These are phyloP conservation scores for Myriosclerotinia scirpicola DNA, from an alignment of 2,329 filamentous ascomycete genomes.

Conservation along the genomic window DNA sequence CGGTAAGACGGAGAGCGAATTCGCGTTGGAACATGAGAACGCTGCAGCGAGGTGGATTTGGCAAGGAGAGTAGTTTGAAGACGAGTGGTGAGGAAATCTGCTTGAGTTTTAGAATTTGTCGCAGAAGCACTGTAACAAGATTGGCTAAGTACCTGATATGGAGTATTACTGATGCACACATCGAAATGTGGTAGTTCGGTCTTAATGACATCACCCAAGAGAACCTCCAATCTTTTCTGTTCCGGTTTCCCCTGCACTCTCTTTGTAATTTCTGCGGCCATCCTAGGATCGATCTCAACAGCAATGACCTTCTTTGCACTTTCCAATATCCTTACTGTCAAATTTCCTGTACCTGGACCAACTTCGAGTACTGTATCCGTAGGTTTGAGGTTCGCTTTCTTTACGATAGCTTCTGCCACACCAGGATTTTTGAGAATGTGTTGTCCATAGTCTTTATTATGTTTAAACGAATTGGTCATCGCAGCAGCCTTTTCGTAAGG, in stretches of 20 bases:
- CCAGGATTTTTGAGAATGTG: conserved; percentile 90
- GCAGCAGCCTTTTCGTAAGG: conserved; percentile 38
- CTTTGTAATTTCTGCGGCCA: conserved; percentile 87
- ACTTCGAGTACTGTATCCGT: conserved; percentile 90
- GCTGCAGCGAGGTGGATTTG: conserved; percentile 76
- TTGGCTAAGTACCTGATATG: conserved; percentile 55
- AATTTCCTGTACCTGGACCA: conserved; percentile 83
- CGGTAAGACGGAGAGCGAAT: conserved; percentile 87
- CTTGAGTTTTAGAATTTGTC: conserved; percentile 29
- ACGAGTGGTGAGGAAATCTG: conserved; percentile 88
- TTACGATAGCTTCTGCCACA: conserved; percentile 77
- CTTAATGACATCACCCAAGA: conserved; percentile 93
- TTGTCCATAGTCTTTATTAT: conserved; percentile 64
- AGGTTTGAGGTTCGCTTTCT: conserved; percentile 87
- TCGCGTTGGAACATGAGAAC: conserved; percentile 97
- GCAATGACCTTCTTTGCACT: conserved; percentile 79
- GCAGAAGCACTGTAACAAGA: background rate
- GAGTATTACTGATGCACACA: conserved; percentile 71
- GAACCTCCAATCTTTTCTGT: conserved; percentile 79
- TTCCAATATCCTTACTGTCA: conserved; percentile 87
- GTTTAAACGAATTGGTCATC: conserved; percentile 79
- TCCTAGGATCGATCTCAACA: conserved; percentile 91
- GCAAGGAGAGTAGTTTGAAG: conserved; percentile 79
- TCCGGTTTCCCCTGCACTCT: conserved; percentile 87
- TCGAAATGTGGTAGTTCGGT: conserved; percentile 71